These are phyloP conservation scores for Solanum hybrid DNA, from an alignment of 305 asterid species.

Conservation along the genomic window DNA sequence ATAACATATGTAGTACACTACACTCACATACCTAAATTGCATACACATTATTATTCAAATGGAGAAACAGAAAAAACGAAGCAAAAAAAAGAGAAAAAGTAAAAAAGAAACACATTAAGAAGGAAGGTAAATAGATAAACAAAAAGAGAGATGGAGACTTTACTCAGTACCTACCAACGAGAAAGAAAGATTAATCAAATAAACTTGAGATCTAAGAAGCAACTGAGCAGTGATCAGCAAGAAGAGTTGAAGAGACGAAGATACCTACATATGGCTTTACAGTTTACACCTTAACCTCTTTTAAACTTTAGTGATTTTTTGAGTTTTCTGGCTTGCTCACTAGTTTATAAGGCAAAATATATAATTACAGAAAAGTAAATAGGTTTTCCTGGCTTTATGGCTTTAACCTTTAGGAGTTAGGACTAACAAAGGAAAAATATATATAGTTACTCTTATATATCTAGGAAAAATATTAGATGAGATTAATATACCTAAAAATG, in stretches of 20 bases:
- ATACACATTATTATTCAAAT: no score
- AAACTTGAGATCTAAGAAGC: background rate
- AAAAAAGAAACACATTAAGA: background rate
- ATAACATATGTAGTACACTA: background rate
- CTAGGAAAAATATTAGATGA: background rate
- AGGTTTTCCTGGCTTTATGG: background rate
- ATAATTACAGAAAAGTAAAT: no score
- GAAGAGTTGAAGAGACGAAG: background rate
- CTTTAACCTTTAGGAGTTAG: background rate
- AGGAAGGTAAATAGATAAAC: no score
- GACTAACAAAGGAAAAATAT: background rate
- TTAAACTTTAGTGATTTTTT: background rate
- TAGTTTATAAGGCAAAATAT: background rate
- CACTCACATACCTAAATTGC: background rate
- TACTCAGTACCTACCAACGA: no score
- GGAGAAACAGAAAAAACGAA: background rate
- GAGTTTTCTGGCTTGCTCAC: background rate
- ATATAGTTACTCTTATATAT: background rate
- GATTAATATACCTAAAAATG: background rate
- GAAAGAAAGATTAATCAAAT: no score
- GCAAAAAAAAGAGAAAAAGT: background rate
- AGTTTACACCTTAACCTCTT: background rate
- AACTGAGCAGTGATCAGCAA: background rate
- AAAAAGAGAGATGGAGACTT: no score
- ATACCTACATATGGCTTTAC: background rate